Evolutionary conservation across 306 rosid species (phyloP), one percentile per base, ranked within the genome.

Genomic region (Rosa persica): DNA sequence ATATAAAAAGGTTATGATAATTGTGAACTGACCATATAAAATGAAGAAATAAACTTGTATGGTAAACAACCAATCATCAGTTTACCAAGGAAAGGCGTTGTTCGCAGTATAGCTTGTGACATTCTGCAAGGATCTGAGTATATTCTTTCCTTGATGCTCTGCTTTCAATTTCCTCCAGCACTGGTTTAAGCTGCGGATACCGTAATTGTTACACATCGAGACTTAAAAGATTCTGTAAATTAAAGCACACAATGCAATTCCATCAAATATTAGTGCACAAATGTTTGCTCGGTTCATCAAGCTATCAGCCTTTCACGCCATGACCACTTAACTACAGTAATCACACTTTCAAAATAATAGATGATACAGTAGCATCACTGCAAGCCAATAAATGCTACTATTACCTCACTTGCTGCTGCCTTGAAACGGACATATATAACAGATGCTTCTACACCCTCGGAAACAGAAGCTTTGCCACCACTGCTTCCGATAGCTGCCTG

Each of bases 391-490:
- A 73, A 57, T 30, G 17, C 34, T 55, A 85, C 39, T 48, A 38
- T 76, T 89, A 90, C 99, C 96, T 96, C 98, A 82, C 93, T 90
- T 68, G 99, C 98, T 19, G 94, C 99, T 74, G 97, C 99, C 96
- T 96, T 92, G 87, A 96, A 96, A 78, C 98, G 96, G 65, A 96
- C 98, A 84, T 96, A 91, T 84, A 96, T 88, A 74, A 89, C 91
- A n/a, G 99, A 93, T 83, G 99, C 96, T 89, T 93, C 98, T 22
- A 96, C 98, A 80, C 99, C 98, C 87, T 96, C 99, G 12, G 99
- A 91, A 76, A 96, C 87, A 84, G 91, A 82, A 66, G 93, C 70
- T 78, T 84, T 95, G 74, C 87, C 88, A 58, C 91, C 87, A 79
- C 86, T 92, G 82, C 87, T 90, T 47, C 97, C 96, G 61, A 96